These are phyloP conservation scores for Caryopteris hybrid DNA, from an alignment of 305 asterid genomes.

Conservation along the genomic window DNA sequence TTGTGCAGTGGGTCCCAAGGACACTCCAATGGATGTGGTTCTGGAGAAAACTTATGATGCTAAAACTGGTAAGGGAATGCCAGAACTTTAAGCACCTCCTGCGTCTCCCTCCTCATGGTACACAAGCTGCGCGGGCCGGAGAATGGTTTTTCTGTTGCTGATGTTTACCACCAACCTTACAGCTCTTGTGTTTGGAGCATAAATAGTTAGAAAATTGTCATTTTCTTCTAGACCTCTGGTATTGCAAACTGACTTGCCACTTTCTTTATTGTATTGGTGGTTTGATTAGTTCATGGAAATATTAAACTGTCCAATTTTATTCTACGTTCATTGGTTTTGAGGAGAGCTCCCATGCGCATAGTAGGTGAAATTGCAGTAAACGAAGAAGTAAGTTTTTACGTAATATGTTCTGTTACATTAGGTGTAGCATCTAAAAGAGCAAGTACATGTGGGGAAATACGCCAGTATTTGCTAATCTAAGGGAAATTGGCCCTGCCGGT, in stretches of 20 bases:
- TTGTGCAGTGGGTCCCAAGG: constrained; percentile 87
- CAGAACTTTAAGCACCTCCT: constrained; percentile 47
- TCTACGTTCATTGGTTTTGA: not conserved
- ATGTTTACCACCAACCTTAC: not conserved
- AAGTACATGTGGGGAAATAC: too few species aligned
- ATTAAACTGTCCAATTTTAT: not conserved
- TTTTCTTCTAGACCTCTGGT: not conserved
- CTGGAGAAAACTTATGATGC: constrained; percentile 77
- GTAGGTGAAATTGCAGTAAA: too few species aligned
- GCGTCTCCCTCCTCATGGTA: not conserved
- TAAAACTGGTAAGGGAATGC: constrained; percentile 85
- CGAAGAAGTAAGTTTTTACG: too few species aligned
- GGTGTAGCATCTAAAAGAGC: too few species aligned
- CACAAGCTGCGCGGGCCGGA: constrained; percentile 1
- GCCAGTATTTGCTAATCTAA: too few species aligned
- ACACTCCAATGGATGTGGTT: constrained; percentile 72
- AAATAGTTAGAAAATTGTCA: not conserved
- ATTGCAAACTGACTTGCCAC: constrained; percentile 4
- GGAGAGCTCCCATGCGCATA: too few species aligned
- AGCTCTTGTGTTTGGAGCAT: not conserved
- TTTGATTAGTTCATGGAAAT: not conserved
- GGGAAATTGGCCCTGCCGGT: too few species aligned
- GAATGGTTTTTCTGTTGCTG: not conserved
- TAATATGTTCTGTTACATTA: too few species aligned
- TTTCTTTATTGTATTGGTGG: not conserved